These are phyloP conservation scores for Entamoeba nuttalli DNA, from an alignment of 208 protist species.

Conservation along the genomic window DNA sequence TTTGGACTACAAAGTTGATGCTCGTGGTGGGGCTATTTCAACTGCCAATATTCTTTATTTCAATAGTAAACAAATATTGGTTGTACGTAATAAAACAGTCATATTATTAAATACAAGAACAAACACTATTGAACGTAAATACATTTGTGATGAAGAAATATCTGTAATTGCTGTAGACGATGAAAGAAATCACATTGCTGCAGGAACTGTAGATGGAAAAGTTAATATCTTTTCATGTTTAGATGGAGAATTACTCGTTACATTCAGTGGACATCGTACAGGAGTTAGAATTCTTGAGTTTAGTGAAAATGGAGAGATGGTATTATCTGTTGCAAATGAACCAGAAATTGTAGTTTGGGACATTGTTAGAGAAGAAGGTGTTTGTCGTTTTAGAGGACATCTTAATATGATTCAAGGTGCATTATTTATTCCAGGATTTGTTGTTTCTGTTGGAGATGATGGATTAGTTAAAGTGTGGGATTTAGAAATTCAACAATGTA, in stretches of 20 bases:
- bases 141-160: background rate
- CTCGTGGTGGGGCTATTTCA: background rate
- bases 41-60: background rate
- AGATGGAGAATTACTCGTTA: background rate
- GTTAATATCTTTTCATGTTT: background rate
- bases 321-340: background rate
- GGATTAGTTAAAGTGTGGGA: background rate
- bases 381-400: background rate
- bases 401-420: background rate
- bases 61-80: background rate
- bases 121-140: background rate
- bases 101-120: background rate
- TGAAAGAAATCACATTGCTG: background rate
- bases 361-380: background rate
- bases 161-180: background rate
- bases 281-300: background rate
- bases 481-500: background rate
- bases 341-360: background rate
- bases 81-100: background rate
- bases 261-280: background rate
- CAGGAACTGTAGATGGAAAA: background rate
- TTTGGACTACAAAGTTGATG: background rate
- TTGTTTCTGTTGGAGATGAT: background rate
- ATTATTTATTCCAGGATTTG: background rate
- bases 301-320: background rate